These are phyloP conservation scores for Trichoderma asperelloides DNA, from an alignment of 495 filamentous ascomycete genomes.

Conservation along the genomic window DNA sequence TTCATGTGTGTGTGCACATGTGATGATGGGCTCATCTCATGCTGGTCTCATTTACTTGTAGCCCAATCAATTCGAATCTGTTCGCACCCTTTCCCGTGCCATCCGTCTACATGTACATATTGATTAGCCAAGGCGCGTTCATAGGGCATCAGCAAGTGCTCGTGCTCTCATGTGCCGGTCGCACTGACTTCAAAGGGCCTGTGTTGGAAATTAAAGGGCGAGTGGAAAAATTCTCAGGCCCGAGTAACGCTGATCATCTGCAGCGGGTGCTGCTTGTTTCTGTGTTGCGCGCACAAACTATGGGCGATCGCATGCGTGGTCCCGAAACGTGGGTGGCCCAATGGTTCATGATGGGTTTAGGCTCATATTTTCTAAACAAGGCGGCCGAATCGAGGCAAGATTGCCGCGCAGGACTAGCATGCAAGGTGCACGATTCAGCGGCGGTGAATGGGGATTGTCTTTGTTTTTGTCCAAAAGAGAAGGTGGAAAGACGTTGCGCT, in stretches of 20 bases:
- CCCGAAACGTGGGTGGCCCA: background rate
- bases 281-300: background rate
- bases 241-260: background rate
- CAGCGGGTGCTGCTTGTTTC: background rate
- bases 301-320: background rate
- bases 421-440: background rate
- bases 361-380: background rate
- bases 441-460: background rate
- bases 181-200: background rate
- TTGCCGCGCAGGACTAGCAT: background rate
- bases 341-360: background rate
- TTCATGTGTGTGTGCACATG: background rate
- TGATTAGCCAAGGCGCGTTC: background rate
- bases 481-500: background rate
- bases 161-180: background rate
- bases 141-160: background rate
- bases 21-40: no score
- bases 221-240: background rate
- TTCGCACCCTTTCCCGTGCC: background rate
- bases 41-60: background rate
- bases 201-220: conserved; percentile 4
- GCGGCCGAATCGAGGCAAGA: background rate
- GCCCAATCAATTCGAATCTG: background rate
- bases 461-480: background rate
- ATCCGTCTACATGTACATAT: background rate